Percentiles rank a stretch among this genome's conserved stretches.
These are phyloP conservation scores for Phallus indusiatus DNA, from an alignment of 768 basidiomycete genomes.

Conservation along the genomic window DNA sequence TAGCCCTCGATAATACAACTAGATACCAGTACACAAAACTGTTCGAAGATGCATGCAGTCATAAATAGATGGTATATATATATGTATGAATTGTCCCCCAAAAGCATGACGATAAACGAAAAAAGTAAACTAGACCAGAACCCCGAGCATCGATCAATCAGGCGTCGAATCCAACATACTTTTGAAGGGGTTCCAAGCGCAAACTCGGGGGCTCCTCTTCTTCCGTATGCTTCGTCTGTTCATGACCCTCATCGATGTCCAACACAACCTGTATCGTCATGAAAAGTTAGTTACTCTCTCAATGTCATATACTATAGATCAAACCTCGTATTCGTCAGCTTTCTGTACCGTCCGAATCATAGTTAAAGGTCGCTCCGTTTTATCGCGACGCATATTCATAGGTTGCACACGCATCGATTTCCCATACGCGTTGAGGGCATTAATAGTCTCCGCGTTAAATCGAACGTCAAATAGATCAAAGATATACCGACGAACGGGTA, in stretches of 20 bases:
- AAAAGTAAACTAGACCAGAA: background rate
- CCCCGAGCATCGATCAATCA: background rate
- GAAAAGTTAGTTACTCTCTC: background rate
- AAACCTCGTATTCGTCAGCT: constrained; percentile 9
- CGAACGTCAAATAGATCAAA: constrained; percentile 87
- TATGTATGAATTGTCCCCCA: background rate
- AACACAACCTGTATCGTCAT: background rate
- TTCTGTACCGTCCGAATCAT: constrained; percentile 8
- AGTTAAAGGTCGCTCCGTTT: constrained; percentile 5
- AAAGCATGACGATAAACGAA: background rate
- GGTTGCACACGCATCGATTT: constrained; percentile 36
- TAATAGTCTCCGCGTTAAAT: constrained; percentile 53
- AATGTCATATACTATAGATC: background rate
- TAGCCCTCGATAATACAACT: background rate
- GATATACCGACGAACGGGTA: constrained; percentile 88
- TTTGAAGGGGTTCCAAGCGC: constrained; percentile 2
- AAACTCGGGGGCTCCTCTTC: constrained; percentile 6
- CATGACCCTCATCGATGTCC: constrained; percentile 6
- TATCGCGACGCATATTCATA: constrained; percentile 13
- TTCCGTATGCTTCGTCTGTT: background rate
- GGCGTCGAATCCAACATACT: constrained; percentile 10
- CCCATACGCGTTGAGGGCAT: constrained; percentile 42
- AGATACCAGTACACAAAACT: background rate
- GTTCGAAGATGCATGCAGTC: background rate
- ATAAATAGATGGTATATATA: background rate